Evolutionary conservation across 352 stramenopile species (phyloP).

Genomic region (Globisporangium canariense): DNA sequence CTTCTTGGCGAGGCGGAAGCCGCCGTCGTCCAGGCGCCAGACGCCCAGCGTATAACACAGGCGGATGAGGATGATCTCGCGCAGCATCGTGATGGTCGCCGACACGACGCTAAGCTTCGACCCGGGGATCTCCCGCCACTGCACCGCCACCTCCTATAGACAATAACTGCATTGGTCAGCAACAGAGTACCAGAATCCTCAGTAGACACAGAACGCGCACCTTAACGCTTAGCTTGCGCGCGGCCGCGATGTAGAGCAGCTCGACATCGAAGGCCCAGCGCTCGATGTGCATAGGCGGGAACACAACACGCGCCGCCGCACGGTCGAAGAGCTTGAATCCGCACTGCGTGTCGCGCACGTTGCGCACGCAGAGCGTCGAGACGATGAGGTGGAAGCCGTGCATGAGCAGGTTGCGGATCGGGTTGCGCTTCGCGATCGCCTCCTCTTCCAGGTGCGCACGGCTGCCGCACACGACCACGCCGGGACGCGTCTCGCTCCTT

Average conservation of each 20-base stretch:
- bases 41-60: slow-evolving; percentile 89
- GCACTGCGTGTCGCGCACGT: slow-evolving; percentile 92
- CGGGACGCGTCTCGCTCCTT: slow-evolving; percentile 28
- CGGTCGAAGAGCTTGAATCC: slow-evolving; percentile 95
- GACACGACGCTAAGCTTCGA: slow-evolving; percentile 89
- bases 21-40: slow-evolving; percentile 75
- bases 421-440: slow-evolving; percentile 80
- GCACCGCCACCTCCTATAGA: slow-evolving; percentile 86
- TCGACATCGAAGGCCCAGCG: slow-evolving; percentile 96
- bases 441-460: slow-evolving; percentile 87
- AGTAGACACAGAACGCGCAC: slow-evolving; percentile 21
- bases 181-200: slow-evolving; percentile 5
- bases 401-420: slow-evolving; percentile 90
- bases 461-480: slow-evolving; percentile 87
- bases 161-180: not conserved
- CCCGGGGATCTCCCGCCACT: slow-evolving; percentile 90
- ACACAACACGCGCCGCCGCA: slow-evolving; percentile 74
- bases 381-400: slow-evolving; percentile 92
- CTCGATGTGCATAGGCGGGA: slow-evolving; percentile 91
- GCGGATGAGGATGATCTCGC: slow-evolving; percentile 89
- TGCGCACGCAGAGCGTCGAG: slow-evolving; percentile 77
- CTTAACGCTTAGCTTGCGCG: slow-evolving; percentile 58
- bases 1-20: slow-evolving; percentile 42
- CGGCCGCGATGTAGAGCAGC: slow-evolving; percentile 82
- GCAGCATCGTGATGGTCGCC: slow-evolving; percentile 89